Evolutionary conservation across 2,329 filamentous ascomycete genomes (phyloP).

Genomic region (Ampelomyces quisqualis): DNA sequence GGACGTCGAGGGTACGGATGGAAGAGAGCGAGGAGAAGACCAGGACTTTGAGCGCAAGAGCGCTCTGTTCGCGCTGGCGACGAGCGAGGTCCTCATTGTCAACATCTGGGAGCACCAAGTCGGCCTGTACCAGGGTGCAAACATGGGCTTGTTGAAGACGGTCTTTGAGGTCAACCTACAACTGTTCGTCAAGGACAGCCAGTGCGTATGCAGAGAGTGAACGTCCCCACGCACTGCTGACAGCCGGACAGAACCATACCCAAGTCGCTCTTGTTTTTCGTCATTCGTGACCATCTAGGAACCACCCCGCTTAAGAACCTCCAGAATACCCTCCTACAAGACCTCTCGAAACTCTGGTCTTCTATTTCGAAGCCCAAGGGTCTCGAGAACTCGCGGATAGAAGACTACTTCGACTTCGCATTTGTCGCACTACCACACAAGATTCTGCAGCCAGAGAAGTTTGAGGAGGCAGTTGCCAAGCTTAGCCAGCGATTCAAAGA

Average conservation of each 20-base stretch:
- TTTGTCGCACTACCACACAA: conserved; percentile 97
- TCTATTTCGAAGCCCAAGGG: conserved; percentile 88
- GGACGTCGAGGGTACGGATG: conserved; percentile 98
- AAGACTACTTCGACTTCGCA: conserved; percentile 98
- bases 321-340: conserved; percentile 84
- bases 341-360: conserved; percentile 88
- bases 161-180: conserved; percentile 99
- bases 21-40: conserved; percentile 92
- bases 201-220: conserved; percentile 58
- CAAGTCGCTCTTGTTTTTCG: conserved; percentile 93
- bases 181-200: conserved; percentile 92
- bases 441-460: conserved; percentile 90
- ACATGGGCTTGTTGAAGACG: conserved; percentile 98
- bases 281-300: conserved; percentile 95
- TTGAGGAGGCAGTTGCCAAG: conserved; percentile 74
- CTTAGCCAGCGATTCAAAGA: conserved; percentile 80
- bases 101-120: conserved; percentile 99
- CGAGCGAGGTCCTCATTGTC: conserved; percentile 95
- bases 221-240: conserved; percentile 16
- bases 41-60: conserved; percentile 99
- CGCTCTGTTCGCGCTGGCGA: conserved; percentile 92
- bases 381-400: conserved; percentile 83
- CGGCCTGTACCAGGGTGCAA: conserved; percentile 94
- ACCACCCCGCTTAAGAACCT: conserved; percentile 88
- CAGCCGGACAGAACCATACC: conserved; percentile 67